Evolutionary conservation across 202 grass and related monocot species (phyloP).

Genomic region (Thinopyrum obtusiflorum): DNA sequence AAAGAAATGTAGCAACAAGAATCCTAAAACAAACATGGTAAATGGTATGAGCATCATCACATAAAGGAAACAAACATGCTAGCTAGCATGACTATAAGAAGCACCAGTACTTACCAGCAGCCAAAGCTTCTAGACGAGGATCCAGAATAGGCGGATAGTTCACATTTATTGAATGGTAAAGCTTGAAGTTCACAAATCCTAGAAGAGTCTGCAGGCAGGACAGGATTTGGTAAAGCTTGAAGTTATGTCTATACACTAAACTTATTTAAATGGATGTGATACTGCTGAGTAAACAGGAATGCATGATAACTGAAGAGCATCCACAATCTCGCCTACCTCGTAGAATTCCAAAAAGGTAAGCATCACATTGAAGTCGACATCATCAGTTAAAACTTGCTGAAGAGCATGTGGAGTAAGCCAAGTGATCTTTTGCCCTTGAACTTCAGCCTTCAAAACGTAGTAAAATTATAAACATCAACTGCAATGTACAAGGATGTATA

Average conservation of each 20-base stretch:
- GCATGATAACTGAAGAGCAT: constrained; percentile 15
- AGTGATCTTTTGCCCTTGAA: constrained; percentile 96
- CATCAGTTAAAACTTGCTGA: constrained; percentile 88
- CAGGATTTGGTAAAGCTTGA: background rate
- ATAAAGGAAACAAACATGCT: background rate
- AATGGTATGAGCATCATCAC: background rate
- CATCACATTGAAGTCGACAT: constrained; percentile 99
- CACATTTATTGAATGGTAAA: constrained; percentile 99
- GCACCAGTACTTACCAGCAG: constrained; percentile 58
- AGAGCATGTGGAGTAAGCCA: constrained; percentile 95
- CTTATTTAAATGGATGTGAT: background rate
- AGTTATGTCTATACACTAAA: background rate
- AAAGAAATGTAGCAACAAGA: background rate
- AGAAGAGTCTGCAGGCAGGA: constrained; percentile 77
- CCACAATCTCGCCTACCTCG: constrained; percentile 51
- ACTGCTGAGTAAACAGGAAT: background rate
- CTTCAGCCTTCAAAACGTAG: constrained; percentile 73
- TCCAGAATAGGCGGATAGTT: constrained; percentile 96
- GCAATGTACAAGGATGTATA: constrained; percentile 40
- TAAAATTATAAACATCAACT: constrained; percentile 22
- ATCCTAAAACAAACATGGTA: background rate
- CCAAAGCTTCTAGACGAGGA: constrained; percentile 82
- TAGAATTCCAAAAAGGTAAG: constrained; percentile 96
- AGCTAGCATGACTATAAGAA: background rate
- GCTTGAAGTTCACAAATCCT: constrained; percentile 93